Base-by-base conservation (phyloP, 805 yeast species). In the Aciculoconidium aculeatum region DNA sequence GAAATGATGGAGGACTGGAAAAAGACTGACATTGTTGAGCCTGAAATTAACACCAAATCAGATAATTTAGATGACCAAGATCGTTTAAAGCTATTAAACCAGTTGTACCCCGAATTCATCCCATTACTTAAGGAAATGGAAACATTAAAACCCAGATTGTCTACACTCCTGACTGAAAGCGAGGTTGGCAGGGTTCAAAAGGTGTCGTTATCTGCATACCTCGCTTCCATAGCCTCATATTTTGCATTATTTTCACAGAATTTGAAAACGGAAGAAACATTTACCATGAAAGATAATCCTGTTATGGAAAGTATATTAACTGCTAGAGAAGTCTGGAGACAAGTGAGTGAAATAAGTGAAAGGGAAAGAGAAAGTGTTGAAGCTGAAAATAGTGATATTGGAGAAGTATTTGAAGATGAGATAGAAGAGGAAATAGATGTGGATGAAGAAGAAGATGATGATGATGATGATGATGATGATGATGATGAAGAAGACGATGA, bases 301-400 rank as follows among this genome's bases (percentile, higher is more conserved):
- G 80, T 90, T 2, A 90, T 92, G 96, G 87, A 84, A 47, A 72
- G 81, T 16, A 78, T 90, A 18, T 61, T 90, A 31, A 77, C 81
- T 30, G 69, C 92, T 3, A 71, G 94, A 41, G 96, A 90, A 48
- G 69, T 84, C 11, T 88, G 96, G 95, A 73, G 92, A 49, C 88
- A 82, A 45, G 95, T 94, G 4, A 66, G 59, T 26, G 73, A 64
- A 37, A 49, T 79, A 19, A 71, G 70, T 9, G 65, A 42, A 14
- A 11, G 15, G 17, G 28, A 8, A 16, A 18, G 23, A 6, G 34
- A 49, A 15, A 27, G 37, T 9, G 32, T 37, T 15, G 45, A 35
- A 11, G 37, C 38, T n/a, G 45, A 39, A n/a, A 51, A 51, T n/a
- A 49, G 38, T 8, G 44, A 34, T 12, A 34, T 23, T 10, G 47